Evolutionary conservation across 164 flowering plant species (phyloP).

Genomic region (Echeveria elegans): DNA sequence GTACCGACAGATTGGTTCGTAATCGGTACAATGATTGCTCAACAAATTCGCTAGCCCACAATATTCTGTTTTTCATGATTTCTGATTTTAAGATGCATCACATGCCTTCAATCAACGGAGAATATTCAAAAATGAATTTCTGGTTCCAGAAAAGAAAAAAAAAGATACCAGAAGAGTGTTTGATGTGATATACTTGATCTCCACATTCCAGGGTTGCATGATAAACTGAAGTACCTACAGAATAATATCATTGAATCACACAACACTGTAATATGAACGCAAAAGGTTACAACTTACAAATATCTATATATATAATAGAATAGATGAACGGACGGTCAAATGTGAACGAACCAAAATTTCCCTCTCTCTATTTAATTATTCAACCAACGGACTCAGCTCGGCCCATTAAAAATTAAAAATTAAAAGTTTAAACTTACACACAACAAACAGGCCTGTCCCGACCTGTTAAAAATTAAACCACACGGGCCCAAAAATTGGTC

Average conservation of each 20-base stretch:
- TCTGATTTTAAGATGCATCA: conserved; percentile 41
- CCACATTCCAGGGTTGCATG: conserved; percentile 55
- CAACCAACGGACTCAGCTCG: no score
- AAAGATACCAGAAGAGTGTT: conserved; percentile 31
- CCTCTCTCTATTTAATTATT: no score
- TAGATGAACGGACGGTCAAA: no score
- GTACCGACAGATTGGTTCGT: no score
- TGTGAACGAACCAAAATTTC: no score
- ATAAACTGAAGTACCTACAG: conserved; percentile 48
- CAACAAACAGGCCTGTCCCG: no score
- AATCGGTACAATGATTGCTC: conserved; percentile 35
- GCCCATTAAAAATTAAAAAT: no score
- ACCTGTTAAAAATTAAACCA: no score
- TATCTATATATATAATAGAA: no score
- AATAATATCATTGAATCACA: neutral
- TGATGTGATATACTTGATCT: conserved; percentile 35
- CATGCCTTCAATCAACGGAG: conserved; percentile 26
- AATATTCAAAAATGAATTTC: conserved; percentile 40
- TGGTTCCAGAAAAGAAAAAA: conserved; percentile 44
- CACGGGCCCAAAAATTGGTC: no score
- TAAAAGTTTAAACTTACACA: no score
- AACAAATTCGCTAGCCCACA: conserved; percentile 39
- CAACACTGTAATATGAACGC: neutral
- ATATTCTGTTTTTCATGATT: conserved; percentile 40
- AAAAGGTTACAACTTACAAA: no score